Evolutionary conservation across 2,329 filamentous ascomycete genomes (phyloP).

Genomic region (Nectriaceae sp.): DNA sequence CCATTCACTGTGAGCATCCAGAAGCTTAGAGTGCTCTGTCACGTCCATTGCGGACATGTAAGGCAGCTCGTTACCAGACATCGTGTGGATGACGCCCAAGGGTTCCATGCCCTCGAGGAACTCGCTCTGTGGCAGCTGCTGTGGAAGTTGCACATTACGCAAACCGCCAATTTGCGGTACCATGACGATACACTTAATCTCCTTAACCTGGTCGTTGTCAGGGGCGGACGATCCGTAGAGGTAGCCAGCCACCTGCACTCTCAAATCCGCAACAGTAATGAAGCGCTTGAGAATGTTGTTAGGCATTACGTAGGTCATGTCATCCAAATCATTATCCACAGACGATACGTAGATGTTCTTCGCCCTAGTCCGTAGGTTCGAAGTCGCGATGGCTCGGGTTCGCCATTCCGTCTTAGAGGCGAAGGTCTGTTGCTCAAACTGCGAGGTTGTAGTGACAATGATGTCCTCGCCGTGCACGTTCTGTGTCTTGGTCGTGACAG

Average conservation of each 20-base stretch:
- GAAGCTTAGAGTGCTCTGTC: slow-evolving; percentile 87
- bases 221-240: slow-evolving; percentile 90
- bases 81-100: slow-evolving; percentile 91
- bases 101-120: slow-evolving; percentile 86
- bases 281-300: slow-evolving; percentile 99
- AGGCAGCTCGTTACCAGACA: slow-evolving; percentile 89
- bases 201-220: slow-evolving; percentile 96
- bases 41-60: slow-evolving; percentile 97
- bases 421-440: slow-evolving; percentile 97
- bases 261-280: slow-evolving; percentile 94
- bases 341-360: slow-evolving; percentile 99
- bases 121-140: slow-evolving; percentile 88
- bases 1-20: slow-evolving; percentile 69
- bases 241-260: slow-evolving; percentile 95
- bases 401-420: slow-evolving; percentile 99
- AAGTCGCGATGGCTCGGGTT: slow-evolving; percentile 92
- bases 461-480: slow-evolving; percentile 97
- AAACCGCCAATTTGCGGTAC: slow-evolving; percentile 94
- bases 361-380: slow-evolving; percentile 86
- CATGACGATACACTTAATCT: slow-evolving; percentile 96
- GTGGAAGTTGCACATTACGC: slow-evolving; percentile 86
- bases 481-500: slow-evolving; percentile 96
- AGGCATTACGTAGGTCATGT: slow-evolving; percentile 96
- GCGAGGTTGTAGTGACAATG: slow-evolving; percentile 95
- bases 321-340: slow-evolving; percentile 87